Base-by-base conservation (phyloP, 345 rosid species). In the Citrus sp. region DNA sequence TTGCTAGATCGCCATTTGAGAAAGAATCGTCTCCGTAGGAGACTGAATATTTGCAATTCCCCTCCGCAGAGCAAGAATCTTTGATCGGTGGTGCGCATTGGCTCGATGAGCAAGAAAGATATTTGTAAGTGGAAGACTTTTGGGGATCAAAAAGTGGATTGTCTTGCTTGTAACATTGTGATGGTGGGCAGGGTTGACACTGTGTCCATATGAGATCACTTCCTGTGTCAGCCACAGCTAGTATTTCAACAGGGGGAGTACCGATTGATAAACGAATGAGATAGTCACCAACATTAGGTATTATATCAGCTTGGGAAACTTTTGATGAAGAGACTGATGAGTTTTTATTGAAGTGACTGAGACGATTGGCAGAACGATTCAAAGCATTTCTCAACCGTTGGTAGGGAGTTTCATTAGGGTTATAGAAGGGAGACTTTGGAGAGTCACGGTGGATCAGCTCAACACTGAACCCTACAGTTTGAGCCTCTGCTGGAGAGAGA, bases 1-100 rank as follows among this genome's bases (percentile, higher is more conserved):
- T 75, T 0, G 87, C 90, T 14, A 85, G 77, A 79, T 81, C 82
- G 22, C 93, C 93, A 22, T 40, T 80, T 0, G 87, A 76, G 70
- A 34, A 86, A 0, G 89, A 88, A 0, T 68, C 9, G 28, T 87
- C 89, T 0, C 88, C 92, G 55, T 88, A 90, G 0, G 38, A 0
- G 69, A 58, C 70, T 7, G 61, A 62, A 35, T 87, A 90, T 67
- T 42, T 55, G 51, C 92, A 90, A 2, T 27, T 9, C 13, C 35
- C 66, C 9, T n/a, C 12, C 18, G n/a, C 66, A n/a, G 18, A 0
- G 32, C 83, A 73, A n/a, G 78, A 46, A 42, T 51, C 66, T 19
- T 79, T 82, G 2, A 8, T 27, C 4, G 76, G 2, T 27, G 27
- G n/a, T 12, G 62, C 21, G 62, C 90, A 91, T 37, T 24, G 66